These are phyloP conservation scores for Angomonas ambiguus DNA, from an alignment of 208 protist genomes.

Conservation along the genomic window DNA sequence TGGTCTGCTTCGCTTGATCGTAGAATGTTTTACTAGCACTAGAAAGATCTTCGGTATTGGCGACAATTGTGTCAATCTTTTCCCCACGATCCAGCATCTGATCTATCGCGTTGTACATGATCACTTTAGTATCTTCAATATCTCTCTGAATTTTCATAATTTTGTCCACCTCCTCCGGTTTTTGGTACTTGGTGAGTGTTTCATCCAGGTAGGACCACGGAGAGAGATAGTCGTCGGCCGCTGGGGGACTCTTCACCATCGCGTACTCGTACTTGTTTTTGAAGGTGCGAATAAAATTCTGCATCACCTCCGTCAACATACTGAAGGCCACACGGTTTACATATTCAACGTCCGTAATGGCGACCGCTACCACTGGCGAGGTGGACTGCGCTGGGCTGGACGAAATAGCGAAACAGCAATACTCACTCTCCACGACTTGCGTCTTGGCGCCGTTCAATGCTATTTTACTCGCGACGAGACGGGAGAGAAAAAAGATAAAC, in stretches of 20 bases:
- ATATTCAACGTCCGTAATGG: slow-evolving; percentile 86
- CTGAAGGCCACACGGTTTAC: slow-evolving; percentile 83
- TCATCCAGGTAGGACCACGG: slow-evolving; percentile 70
- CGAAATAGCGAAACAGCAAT: slow-evolving; percentile 1
- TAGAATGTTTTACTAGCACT: slow-evolving; percentile 90
- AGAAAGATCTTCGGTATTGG: slow-evolving; percentile 74
- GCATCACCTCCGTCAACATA: slow-evolving; percentile 59
- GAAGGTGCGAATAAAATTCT: slow-evolving; percentile 79
- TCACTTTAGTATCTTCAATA: slow-evolving; percentile 88
- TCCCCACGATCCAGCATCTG: slow-evolving; percentile 85
- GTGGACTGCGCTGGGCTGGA: slow-evolving; percentile 63
- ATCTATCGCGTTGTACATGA: slow-evolving; percentile 93
- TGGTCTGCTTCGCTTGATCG: slow-evolving; percentile 85
- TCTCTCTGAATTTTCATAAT: slow-evolving; percentile 85
- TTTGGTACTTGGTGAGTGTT: slow-evolving; percentile 80
- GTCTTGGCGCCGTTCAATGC: slow-evolving; percentile 37
- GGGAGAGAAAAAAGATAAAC: slow-evolving; percentile 84
- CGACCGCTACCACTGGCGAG: slow-evolving; percentile 70
- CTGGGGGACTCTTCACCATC: background rate
- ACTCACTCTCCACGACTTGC: slow-evolving; percentile 57
- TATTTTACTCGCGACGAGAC: slow-evolving; percentile 78
- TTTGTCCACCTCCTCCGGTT: slow-evolving; percentile 88
- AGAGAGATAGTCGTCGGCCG: slow-evolving; percentile 69
- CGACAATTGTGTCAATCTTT: slow-evolving; percentile 89
- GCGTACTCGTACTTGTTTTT: slow-evolving; percentile 75